Conservation (phyloP, 202 grass and related monocot species). For the Musa balbisiana region DNA sequence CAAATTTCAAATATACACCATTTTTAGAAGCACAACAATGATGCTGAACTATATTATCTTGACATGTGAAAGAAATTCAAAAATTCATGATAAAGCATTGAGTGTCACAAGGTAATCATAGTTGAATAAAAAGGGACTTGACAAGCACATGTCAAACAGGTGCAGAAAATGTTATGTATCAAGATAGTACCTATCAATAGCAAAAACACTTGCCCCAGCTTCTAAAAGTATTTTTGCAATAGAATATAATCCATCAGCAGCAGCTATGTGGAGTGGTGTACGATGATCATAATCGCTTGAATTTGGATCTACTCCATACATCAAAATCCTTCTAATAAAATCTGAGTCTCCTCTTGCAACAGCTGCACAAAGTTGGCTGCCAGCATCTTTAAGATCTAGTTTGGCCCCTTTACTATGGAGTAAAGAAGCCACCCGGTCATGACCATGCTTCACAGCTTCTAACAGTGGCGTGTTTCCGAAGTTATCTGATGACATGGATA, state of each 20-base stretch:
- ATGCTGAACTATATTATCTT: too few species aligned
- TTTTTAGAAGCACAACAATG: too few species aligned
- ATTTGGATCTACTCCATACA: conserved; percentile 63
- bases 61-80: too few species aligned
- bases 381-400: conserved; percentile 52
- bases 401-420: conserved; percentile 47
- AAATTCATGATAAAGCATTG: too few species aligned
- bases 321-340: conserved; percentile 57
- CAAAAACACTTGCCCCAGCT: conserved; percentile 74
- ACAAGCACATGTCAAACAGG: too few species aligned
- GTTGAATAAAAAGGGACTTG: too few species aligned
- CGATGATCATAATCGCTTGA: conserved; percentile 79
- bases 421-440: conserved; percentile 63
- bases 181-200: conserved; percentile 47
- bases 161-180: too few species aligned
- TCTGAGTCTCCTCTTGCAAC: conserved; percentile 63
- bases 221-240: conserved; percentile 70
- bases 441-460: conserved; percentile 68
- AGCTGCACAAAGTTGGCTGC: conserved; percentile 64
- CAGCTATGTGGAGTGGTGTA: conserved; percentile 81
- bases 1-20: too few species aligned
- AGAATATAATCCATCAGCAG: conserved; percentile 66
- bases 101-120: too few species aligned
- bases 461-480: conserved; percentile 84
- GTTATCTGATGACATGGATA: conserved; percentile 42